Conservation (phyloP, 257 asterid genomes). For the Linaria vulgaris region DNA sequence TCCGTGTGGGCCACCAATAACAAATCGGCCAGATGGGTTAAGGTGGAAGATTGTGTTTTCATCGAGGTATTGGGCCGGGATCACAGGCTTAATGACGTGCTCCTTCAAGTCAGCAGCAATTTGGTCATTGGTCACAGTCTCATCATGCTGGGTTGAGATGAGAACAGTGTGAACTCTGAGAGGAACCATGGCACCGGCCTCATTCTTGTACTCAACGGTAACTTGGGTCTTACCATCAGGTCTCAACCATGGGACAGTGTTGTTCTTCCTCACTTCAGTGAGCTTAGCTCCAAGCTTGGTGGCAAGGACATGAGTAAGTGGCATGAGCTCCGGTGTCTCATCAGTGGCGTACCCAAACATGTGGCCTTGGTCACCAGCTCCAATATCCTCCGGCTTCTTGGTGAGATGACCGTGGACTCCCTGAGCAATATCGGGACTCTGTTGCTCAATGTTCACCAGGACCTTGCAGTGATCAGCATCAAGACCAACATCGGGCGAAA, state of each 20-base stretch:
- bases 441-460: conserved; percentile 63
- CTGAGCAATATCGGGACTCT: conserved; percentile 73
- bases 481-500: conserved; percentile 60
- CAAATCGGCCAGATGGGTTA: conserved; percentile 67
- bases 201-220: conserved; percentile 64
- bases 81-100: conserved; percentile 67
- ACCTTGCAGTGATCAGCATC: conserved; percentile 73
- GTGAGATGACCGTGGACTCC: conserved; percentile 70
- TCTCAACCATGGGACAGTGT: conserved; percentile 61
- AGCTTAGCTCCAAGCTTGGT: conserved; percentile 69
- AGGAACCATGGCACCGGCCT: conserved; percentile 69
- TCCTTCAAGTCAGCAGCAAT: conserved; percentile 61
- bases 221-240: conserved; percentile 77
- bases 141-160: conserved; percentile 71
- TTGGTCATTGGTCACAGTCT: conserved; percentile 55
- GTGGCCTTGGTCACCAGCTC: conserved; percentile 82
- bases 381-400: conserved; percentile 71
- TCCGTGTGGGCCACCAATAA: conserved; percentile 69
- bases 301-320: conserved; percentile 68
- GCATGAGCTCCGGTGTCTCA: conserved; percentile 77
- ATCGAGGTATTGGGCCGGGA: conserved; percentile 64
- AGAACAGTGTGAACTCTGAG: conserved; percentile 67
- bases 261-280: conserved; percentile 65
- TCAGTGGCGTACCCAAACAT: conserved; percentile 82
- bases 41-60: conserved; percentile 69